Percentiles rank a stretch among this genome's conserved stretches.
These are phyloP conservation scores for Salvia hispanica DNA, from an alignment of 257 asterid species.

Conservation along the genomic window DNA sequence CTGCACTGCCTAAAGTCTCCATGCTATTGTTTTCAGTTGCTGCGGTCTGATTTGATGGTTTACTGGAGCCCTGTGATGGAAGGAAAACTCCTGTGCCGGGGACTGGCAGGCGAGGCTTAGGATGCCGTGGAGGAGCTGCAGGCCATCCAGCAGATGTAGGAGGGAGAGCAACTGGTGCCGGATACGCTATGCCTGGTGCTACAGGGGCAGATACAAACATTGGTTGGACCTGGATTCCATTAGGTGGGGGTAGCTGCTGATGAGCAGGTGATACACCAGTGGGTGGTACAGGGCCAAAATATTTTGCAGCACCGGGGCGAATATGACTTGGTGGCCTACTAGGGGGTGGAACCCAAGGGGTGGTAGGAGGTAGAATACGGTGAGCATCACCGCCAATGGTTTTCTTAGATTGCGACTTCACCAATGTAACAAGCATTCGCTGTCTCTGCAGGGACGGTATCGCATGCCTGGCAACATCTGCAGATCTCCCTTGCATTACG, in stretches of 20 bases:
- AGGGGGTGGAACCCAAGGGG: slow-evolving; percentile 67
- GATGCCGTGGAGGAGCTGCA: slow-evolving; percentile 52
- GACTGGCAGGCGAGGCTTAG: slow-evolving; percentile 58
- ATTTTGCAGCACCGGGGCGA: slow-evolving; percentile 50
- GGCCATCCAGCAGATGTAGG: slow-evolving; percentile 63
- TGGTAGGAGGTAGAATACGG: slow-evolving; percentile 40
- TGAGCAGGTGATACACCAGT: slow-evolving; percentile 43
- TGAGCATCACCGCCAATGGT: slow-evolving; percentile 35
- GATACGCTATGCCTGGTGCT: slow-evolving; percentile 57
- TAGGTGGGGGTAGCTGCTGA: slow-evolving; percentile 46
- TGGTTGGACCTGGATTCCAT: slow-evolving; percentile 60
- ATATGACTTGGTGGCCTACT: slow-evolving; percentile 56
- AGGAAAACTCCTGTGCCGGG: slow-evolving; percentile 96
- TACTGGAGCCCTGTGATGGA: slow-evolving; percentile 64
- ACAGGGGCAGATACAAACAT: slow-evolving; percentile 53
- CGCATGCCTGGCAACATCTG: slow-evolving; percentile 68
- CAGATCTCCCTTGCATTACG: slow-evolving; percentile 69
- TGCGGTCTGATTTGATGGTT: slow-evolving; percentile 43
- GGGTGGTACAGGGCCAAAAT: slow-evolving; percentile 49
- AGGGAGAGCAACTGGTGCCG: slow-evolving; percentile 54
- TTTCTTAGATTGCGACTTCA: slow-evolving; percentile 64
- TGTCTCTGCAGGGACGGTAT: slow-evolving; percentile 60
- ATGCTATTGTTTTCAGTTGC: slow-evolving; percentile 31
- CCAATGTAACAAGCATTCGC: slow-evolving; percentile 68
- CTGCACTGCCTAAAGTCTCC: slow-evolving; percentile 33